Evolutionary conservation across 345 rosid species (phyloP).

Genomic region (Hypericum androsaemum): DNA sequence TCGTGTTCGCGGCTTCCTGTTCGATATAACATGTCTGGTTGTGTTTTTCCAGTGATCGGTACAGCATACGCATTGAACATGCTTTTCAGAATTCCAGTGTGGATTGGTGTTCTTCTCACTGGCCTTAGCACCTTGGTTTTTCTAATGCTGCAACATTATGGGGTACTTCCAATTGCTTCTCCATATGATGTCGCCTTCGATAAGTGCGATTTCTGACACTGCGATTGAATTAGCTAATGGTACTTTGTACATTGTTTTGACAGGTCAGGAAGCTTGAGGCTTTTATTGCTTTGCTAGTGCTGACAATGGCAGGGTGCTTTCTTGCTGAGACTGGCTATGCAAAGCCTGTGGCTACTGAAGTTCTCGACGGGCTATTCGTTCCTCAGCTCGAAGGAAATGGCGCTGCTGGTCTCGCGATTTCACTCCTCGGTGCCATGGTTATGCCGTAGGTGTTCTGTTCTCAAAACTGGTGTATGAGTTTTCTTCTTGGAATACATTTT

Average conservation of each 20-base stretch:
- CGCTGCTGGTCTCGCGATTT: slow-evolving; percentile 85
- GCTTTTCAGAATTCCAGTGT: slow-evolving; percentile 78
- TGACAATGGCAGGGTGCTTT: slow-evolving; percentile 84
- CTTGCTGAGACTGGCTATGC: slow-evolving; percentile 68
- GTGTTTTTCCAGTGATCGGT: slow-evolving; percentile 65
- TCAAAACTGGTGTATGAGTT: slow-evolving; percentile 1
- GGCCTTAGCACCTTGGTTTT: slow-evolving; percentile 80
- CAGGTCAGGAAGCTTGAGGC: slow-evolving; percentile 90
- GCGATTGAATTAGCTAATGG: slow-evolving; percentile 1
- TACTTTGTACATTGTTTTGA: too few species aligned
- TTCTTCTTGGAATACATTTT: slow-evolving; percentile 3
- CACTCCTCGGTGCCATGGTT: slow-evolving; percentile 94
- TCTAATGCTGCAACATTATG: slow-evolving; percentile 75
- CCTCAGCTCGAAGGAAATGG: slow-evolving; percentile 90
- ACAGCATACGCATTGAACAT: slow-evolving; percentile 95
- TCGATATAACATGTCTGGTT: neutral
- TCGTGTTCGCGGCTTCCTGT: neutral
- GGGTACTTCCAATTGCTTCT: slow-evolving; percentile 40
- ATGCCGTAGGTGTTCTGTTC: slow-evolving; percentile 67
- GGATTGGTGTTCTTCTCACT: slow-evolving; percentile 90
- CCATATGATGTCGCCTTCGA: too few species aligned
- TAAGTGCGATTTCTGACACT: neutral
- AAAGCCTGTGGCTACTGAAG: slow-evolving; percentile 65
- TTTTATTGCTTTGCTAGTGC: slow-evolving; percentile 69
- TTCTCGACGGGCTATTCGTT: slow-evolving; percentile 75